phyloP scores from a whole-genome alignment of 192 early-diverging fungal genomes.

The Phlyctochytrium arcticum region DNA sequence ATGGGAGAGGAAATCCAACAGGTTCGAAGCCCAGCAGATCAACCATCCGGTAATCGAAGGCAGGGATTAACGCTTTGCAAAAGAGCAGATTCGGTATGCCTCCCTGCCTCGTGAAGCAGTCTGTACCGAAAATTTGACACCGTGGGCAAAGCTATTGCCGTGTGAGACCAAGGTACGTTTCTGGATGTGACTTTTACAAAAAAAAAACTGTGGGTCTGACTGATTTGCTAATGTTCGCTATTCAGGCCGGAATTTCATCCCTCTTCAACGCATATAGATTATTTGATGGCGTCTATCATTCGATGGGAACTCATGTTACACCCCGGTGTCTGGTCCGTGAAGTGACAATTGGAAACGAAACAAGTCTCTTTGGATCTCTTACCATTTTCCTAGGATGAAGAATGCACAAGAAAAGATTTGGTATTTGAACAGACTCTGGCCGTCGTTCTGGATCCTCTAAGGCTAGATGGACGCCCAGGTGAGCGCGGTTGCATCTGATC shows the following conservation, averaged over 20 bases:
- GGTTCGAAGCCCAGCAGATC: too few relatives aligned
- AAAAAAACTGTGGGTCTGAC: neutral
- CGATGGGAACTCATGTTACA: constrained; percentile 74
- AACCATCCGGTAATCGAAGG: neutral
- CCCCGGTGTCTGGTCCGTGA: constrained; percentile 42
- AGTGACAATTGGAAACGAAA: neutral
- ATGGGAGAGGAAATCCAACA: too few relatives aligned
- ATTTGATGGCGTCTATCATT: constrained; percentile 87
- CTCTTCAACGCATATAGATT: constrained; percentile 88
- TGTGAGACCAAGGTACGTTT: constrained; percentile 73
- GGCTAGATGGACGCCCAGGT: constrained; percentile 26
- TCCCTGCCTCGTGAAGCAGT: constrained; percentile 86
- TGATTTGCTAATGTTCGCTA: neutral
- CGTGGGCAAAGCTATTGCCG: constrained; percentile 93
- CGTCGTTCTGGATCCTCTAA: constrained; percentile 74
- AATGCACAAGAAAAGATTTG: constrained; percentile 48
- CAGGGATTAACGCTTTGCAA: neutral
- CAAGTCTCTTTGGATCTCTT: neutral
- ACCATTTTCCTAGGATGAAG: constrained; percentile 40
- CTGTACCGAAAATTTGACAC: constrained; percentile 98
- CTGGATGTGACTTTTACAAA: neutral
- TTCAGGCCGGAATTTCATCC: constrained; percentile 75
- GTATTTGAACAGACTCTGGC: constrained; percentile 71
- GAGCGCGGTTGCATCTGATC: neutral
- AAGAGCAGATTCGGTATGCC: constrained; percentile 54